Percentiles rank a stretch among this genome's conserved stretches.
These are phyloP conservation scores for Endothia cerciana DNA, from an alignment of 2,329 filamentous ascomycete genomes.

Conservation along the genomic window DNA sequence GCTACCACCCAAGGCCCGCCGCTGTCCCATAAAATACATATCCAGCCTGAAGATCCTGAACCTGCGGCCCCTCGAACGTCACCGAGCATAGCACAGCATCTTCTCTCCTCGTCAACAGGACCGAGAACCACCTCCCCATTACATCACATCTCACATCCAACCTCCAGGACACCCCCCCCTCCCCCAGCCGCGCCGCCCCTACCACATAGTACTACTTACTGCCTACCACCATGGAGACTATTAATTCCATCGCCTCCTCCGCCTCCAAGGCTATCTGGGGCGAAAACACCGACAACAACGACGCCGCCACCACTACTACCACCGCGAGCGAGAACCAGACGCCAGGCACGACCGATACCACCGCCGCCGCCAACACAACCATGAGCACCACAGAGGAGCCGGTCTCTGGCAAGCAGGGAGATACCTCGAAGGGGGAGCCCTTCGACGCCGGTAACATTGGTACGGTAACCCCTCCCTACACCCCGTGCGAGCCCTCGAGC, in stretches of 20 bases:
- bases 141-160: constrained; percentile 16
- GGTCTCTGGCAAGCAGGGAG: constrained; percentile 69
- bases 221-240: constrained; percentile 62
- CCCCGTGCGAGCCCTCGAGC: not conserved
- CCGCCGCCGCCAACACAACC: constrained; percentile 43
- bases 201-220: constrained; percentile 4
- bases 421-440: constrained; percentile 70
- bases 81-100: not conserved
- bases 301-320: constrained; percentile 34
- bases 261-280: constrained; percentile 56
- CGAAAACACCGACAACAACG: constrained; percentile 37
- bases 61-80: constrained; percentile 4
- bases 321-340: no score
- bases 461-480: constrained; percentile 33
- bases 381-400: constrained; percentile 63
- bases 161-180: no score
- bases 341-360: constrained; percentile 43
- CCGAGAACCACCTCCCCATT: constrained; percentile 2
- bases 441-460: constrained; percentile 80
- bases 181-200: not conserved
- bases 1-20: not conserved
- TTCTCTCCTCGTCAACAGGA: not conserved
- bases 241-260: constrained; percentile 58
- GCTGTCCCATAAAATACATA: constrained; percentile 15
- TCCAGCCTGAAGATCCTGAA: constrained; percentile 1